Evolutionary conservation across 257 asterid genomes (phyloP), one percentile per base, ranked within the genome.

Genomic region (Penstemon barbatus): DNA sequence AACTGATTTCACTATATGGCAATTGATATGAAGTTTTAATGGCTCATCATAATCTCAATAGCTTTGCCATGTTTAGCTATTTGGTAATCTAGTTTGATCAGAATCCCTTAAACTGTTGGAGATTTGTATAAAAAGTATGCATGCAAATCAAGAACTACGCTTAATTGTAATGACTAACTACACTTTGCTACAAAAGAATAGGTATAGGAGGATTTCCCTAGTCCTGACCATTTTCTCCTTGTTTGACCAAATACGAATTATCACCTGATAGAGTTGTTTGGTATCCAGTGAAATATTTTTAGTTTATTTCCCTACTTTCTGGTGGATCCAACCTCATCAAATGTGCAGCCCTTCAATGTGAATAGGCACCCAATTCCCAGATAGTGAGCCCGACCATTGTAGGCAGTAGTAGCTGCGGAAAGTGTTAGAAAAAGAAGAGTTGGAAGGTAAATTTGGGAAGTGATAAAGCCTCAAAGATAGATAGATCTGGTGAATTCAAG

Each of bases 41-140:
- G 33, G 2, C 33, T 25, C 33, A 25, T 25, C 33, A 25, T 2
- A 25, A 25, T 25, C 33, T 25, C 33, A 25, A 25, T 25, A 25
- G 33, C 33, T 25, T 25, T 25, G 33, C 18, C 18, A 25, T 25
- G 33, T 25, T 25, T 25, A 25, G n/a, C 53, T 43, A 55, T 5
- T 36, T 52, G 40, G 51, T 53, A 5, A 37, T 48, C 12, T 62
- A 9, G 15, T 71, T 52, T 25, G 7, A 40, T 51, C 39, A 4
- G 13, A 45, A 61, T 15, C 62, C 68, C 42, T 70, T 42, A 33
- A 15, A 43, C 6, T 12, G 52, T 33, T 39, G 36, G 53, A 66
- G 19, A 46, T 39, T 66, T 4, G 41, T 54, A 12, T 18, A 19
- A 42, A 41, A 51, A n/a, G 38, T 4, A 50, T 37, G 59, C 36